Percentiles rank a stretch among this genome's conserved stretches.
These are phyloP conservation scores for Hura crepitans DNA, from an alignment of 441 rosid genomes.

Conservation along the genomic window DNA sequence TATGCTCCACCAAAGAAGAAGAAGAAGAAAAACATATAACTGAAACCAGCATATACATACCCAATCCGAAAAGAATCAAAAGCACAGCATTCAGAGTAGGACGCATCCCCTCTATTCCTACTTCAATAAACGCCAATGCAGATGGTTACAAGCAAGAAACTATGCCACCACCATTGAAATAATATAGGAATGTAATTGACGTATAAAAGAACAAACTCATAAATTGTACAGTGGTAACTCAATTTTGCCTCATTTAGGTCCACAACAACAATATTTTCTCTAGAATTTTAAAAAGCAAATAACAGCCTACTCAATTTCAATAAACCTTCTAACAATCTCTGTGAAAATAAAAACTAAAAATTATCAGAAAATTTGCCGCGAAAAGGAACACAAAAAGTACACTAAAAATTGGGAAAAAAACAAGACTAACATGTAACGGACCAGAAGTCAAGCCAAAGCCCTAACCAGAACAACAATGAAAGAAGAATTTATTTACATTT, in stretches of 20 bases:
- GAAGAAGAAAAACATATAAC: background rate
- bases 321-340: background rate
- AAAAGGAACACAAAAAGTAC: background rate
- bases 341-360: background rate
- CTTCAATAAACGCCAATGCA: constrained; percentile 31
- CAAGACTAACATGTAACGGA: background rate
- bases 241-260: background rate
- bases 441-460: constrained; percentile 11
- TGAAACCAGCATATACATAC: constrained; percentile 32
- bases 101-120: constrained; percentile 41
- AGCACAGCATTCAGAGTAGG: constrained; percentile 33
- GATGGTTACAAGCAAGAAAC: background rate
- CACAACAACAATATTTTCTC: background rate
- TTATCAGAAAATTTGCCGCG: background rate
- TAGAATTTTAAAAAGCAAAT: background rate
- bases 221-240: background rate
- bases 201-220: background rate
- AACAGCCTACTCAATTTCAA: too few relatives aligned
- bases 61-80: constrained; percentile 46
- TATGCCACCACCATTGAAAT: background rate
- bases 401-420: too few relatives aligned
- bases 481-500: background rate
- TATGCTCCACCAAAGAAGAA: background rate
- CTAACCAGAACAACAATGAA: constrained; percentile 13
- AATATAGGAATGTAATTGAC: background rate